phyloP scores from a whole-genome alignment of 257 asterid genomes.

The Przewalskia tangutica region DNA sequence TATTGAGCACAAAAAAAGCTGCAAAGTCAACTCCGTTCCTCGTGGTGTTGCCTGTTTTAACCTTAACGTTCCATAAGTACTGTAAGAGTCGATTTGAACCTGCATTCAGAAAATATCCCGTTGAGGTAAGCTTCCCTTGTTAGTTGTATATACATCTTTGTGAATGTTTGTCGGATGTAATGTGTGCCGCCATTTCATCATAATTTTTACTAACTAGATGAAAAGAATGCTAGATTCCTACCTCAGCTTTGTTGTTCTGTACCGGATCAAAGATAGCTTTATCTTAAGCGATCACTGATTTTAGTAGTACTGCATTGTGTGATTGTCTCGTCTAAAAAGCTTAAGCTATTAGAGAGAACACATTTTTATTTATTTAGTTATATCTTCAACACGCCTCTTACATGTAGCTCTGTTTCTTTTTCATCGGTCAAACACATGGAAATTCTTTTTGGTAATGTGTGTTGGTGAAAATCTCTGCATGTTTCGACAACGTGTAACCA shows the following conservation, averaged over 20 bases:
- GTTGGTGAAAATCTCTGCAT: background rate
- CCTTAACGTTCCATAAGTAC: conserved; percentile 72
- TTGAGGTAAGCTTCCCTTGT: conserved; percentile 48
- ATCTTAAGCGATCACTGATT: background rate
- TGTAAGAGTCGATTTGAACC: conserved; percentile 95
- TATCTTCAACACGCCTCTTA: too few relatives aligned
- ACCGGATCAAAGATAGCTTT: background rate
- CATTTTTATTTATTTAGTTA: background rate
- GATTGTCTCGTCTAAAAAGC: background rate
- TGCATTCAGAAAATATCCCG: conserved; percentile 84
- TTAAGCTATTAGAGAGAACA: background rate
- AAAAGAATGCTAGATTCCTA: background rate
- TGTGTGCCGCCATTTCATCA: background rate
- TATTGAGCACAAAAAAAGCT: conserved; percentile 79
- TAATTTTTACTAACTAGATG: background rate
- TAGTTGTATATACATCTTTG: background rate
- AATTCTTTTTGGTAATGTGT: background rate
- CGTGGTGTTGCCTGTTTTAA: conserved; percentile 57
- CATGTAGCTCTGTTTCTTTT: background rate
- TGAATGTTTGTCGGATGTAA: background rate
- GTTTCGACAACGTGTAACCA: too few relatives aligned
- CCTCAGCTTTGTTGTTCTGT: background rate
- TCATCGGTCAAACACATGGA: background rate
- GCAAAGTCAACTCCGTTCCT: conserved; percentile 88
- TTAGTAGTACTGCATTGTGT: background rate